Evolutionary conservation across 192 early-diverging fungal genomes (phyloP).

Genomic region (Thoreauomyces humboldtii): DNA sequence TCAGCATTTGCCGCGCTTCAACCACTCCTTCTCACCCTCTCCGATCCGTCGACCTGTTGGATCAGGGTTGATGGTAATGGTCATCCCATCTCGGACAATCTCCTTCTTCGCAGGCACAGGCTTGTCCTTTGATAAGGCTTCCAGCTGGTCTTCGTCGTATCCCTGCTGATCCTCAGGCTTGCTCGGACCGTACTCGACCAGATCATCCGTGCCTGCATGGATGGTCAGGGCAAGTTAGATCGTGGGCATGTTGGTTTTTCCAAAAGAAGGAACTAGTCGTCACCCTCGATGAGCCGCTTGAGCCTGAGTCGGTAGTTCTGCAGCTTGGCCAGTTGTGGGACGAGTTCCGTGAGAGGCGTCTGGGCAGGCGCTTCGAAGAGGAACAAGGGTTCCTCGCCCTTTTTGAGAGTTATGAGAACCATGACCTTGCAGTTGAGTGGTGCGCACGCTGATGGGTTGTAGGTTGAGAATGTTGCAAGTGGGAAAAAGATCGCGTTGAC

Average conservation of each 20-base stretch:
- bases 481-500: too few species aligned
- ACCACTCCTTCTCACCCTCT: slow-evolving; percentile 46
- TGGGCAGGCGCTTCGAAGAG: slow-evolving; percentile 34
- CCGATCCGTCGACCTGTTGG: slow-evolving; percentile 57
- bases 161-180: slow-evolving; percentile 56
- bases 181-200: slow-evolving; percentile 47
- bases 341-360: slow-evolving; percentile 29
- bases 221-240: neutral
- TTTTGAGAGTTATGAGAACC: slow-evolving; percentile 47
- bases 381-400: slow-evolving; percentile 45
- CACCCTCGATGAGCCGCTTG: slow-evolving; percentile 42
- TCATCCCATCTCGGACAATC: slow-evolving; percentile 38
- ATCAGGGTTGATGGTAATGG: slow-evolving; percentile 45
- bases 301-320: slow-evolving; percentile 41
- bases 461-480: too few species aligned
- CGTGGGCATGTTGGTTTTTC: too few species aligned
- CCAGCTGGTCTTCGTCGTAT: slow-evolving; percentile 56
- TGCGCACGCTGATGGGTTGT: too few species aligned
- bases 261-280: neutral
- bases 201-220: slow-evolving; percentile 45
- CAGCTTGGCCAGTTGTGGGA: slow-evolving; percentile 29
- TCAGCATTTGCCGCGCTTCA: neutral
- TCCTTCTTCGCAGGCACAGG: slow-evolving; percentile 19
- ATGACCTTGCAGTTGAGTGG: slow-evolving; percentile 13
- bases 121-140: slow-evolving; percentile 39